A percentile compares a stretch with the other conserved stretches of the same genome.
Conservation (phyloP, 129 eudicot species). For the Heracleum sosnowskyi region DNA sequence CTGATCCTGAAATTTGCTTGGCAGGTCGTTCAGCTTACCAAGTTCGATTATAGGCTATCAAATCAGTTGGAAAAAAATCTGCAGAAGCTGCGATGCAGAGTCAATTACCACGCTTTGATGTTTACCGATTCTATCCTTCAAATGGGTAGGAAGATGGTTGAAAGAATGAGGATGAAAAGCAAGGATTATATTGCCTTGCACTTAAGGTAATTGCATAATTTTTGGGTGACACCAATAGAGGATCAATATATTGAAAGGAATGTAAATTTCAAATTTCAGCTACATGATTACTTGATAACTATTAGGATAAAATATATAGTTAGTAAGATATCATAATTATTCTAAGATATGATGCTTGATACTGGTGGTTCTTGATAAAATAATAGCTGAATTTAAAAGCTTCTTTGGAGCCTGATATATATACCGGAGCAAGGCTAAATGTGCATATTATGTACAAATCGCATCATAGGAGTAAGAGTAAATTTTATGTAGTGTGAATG, state of each 20-base stretch:
- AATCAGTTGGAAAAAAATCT: constrained; percentile 49
- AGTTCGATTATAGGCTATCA: constrained; percentile 69
- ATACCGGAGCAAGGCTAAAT: not conserved
- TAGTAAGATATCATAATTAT: not conserved
- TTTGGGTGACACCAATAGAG: not conserved
- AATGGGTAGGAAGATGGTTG: constrained; percentile 58
- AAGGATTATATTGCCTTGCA: constrained; percentile 60
- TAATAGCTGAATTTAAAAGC: not conserved
- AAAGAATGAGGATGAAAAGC: constrained; percentile 72
- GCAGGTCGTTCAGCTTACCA: constrained; percentile 69
- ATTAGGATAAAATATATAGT: not conserved
- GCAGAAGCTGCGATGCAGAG: constrained; percentile 76
- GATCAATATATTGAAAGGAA: not conserved
- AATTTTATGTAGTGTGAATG: not conserved
- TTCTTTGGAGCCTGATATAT: not conserved
- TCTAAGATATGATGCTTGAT: not conserved
- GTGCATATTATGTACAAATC: not conserved
- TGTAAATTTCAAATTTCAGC: not conserved
- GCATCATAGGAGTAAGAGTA: not conserved
- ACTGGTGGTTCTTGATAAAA: not conserved
- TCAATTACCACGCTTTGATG: constrained; percentile 63
- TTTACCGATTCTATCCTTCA: constrained; percentile 56
- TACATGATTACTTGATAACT: not conserved
- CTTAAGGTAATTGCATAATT: constrained; percentile 31
- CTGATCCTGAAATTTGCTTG: not conserved